Base-by-base conservation (phyloP, 257 asterid species). In the Ocimum tenuiflorum region DNA sequence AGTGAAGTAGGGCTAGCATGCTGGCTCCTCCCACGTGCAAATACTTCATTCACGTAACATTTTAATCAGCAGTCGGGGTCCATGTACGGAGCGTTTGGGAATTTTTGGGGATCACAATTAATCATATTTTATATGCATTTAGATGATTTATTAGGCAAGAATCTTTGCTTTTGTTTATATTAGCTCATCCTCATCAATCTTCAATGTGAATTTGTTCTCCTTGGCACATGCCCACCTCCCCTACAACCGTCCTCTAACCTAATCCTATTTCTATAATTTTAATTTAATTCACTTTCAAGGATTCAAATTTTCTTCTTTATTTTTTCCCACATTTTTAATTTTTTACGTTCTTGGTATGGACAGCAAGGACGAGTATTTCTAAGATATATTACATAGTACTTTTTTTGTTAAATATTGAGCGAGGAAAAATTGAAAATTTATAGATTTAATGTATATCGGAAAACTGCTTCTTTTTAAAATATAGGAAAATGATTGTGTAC, bases 21-120 rank as follows among this genome's bases (percentile, higher is more conserved):
- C 17, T 63, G 70, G 86, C 84, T 74, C 77, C 82, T 81, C 75
- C 87, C 85, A 81, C 89, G 89, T 81, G 91, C 81, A 82, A 77
- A 82, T 68, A 73, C 80, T 74, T 66, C 62, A 50, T 71, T 67
- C 65, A 48, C 65, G 60, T 60, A 39, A 2, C 73, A 63, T 55
- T 8, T n/a, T 55, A 56, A 33, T 35, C 14, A 74, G 7, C 52
- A 46, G 70, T 67, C 77, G 58, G 65, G 53, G 57, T 55, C 69
- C 68, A 10, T 51, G 89, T 87, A 83, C 89, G 88, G 84, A 79
- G 58, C 19, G 50, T 49, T 71, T 55, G 14, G 63, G 78, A 69
- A 64, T 75, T 77, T 78, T 61, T 84, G 54, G 88, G 87, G 91
- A 84, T 84, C 74, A 79, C 55, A 69, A 71, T 20, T 60, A 69